Evolutionary conservation across 176 grass and related monocot species (phyloP).

Genomic region (Aechmea fasciata): DNA sequence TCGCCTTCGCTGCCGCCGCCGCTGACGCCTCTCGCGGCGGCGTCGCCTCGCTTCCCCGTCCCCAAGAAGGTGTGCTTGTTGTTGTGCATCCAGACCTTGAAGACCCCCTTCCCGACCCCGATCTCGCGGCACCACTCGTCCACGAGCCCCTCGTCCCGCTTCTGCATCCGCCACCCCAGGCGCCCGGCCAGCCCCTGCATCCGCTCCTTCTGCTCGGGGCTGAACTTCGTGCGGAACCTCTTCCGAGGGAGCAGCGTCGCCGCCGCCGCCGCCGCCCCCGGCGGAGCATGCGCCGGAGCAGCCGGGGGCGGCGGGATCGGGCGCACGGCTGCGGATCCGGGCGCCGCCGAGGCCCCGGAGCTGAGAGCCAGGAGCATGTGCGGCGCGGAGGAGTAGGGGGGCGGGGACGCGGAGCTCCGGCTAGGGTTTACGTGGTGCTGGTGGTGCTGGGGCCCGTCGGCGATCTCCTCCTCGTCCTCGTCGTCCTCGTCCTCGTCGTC

Average conservation of each 20-base stretch:
- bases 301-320: background rate
- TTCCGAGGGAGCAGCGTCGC: constrained; percentile 32
- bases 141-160: constrained; percentile 73
- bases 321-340: constrained; percentile 12
- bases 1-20: background rate
- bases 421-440: constrained; percentile 43
- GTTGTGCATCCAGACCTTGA: constrained; percentile 99
- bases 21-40: background rate
- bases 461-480: constrained; percentile 22
- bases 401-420: constrained; percentile 34
- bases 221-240: constrained; percentile 96
- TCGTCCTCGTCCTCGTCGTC: constrained; percentile 46
- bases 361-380: constrained; percentile 87
- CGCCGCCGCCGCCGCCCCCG: constrained; percentile 9
- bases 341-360: constrained; percentile 23
- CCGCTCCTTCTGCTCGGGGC: constrained; percentile 78
- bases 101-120: constrained; percentile 84
- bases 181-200: constrained; percentile 94
- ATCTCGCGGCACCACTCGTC: constrained; percentile 89
- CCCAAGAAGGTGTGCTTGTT: constrained; percentile 98
- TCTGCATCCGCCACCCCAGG: constrained; percentile 93
- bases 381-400: constrained; percentile 46
- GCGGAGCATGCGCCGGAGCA: constrained; percentile 9
- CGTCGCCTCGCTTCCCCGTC: constrained; percentile 18
- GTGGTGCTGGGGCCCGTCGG: background rate